These are phyloP conservation scores for Coelastrella sp. DNA, from an alignment of 139 green algal genomes.

Conservation along the genomic window DNA sequence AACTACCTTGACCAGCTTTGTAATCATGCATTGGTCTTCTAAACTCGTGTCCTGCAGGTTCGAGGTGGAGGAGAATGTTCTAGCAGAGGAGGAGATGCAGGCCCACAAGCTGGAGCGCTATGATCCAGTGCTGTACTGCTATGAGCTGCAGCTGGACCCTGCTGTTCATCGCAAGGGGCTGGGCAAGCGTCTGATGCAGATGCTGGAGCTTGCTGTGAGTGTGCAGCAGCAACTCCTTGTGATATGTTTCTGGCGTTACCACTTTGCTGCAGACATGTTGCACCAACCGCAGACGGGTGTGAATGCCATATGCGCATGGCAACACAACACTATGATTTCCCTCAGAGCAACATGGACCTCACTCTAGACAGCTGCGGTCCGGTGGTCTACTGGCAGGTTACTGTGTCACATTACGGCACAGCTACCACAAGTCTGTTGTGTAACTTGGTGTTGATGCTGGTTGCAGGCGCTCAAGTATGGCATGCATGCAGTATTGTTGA, in stretches of 20 bases:
- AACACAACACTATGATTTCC: no score
- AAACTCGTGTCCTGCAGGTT: conserved; percentile 13
- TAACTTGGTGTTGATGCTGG: background rate
- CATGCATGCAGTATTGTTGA: conserved; percentile 47
- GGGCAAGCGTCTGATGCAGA: conserved; percentile 47
- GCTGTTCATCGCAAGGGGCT: conserved; percentile 42
- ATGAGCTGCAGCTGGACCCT: conserved; percentile 51
- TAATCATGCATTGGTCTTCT: no score
- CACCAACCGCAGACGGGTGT: no score
- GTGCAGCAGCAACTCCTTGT: background rate
- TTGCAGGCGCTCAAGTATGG: conserved; percentile 30
- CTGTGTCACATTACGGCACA: background rate
- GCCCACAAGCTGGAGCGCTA: background rate
- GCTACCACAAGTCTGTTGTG: background rate
- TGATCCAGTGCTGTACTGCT: conserved; percentile 49
- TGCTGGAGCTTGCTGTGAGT: conserved; percentile 51
- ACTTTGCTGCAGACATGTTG: no score
- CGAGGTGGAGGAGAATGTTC: conserved; percentile 48
- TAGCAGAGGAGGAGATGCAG: conserved; percentile 29
- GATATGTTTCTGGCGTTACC: no score
- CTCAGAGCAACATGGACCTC: no score
- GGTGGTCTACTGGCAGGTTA: background rate
- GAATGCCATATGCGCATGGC: no score
- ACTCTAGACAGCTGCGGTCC: no score
- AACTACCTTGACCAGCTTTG: no score